A percentile compares a stretch with the other conserved stretches of the same genome.
Conservation (phyloP, 495 filamentous ascomycete species). For the Polyplosphaeria fusca region DNA sequence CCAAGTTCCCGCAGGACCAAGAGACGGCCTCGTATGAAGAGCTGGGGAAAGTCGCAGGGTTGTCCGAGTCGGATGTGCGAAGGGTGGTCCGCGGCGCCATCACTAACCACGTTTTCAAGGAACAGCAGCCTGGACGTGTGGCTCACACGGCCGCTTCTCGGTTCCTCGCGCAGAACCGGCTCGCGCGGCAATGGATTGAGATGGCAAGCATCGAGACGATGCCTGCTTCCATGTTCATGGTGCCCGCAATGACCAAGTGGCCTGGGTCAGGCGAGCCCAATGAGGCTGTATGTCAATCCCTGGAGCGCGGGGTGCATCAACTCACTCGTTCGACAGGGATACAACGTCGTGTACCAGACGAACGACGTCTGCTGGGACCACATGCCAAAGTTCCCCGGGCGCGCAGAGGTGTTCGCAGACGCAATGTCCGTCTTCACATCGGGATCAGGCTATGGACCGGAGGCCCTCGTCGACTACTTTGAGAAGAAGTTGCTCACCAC, state of each 20-base stretch:
- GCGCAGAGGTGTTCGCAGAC: conserved; percentile 1
- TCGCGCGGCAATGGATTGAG: background rate
- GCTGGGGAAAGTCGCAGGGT: background rate
- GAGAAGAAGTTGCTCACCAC: background rate
- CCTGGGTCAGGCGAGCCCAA: conserved; percentile 18
- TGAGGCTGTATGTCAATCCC: conserved; percentile 4
- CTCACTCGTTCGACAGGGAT: conserved; percentile 9
- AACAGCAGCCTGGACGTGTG: conserved; percentile 50
- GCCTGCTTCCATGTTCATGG: background rate
- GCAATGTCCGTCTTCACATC: conserved; percentile 15
- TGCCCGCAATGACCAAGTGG: conserved; percentile 11
- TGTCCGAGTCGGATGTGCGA: background rate
- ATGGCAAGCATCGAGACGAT: background rate
- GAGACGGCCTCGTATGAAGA: background rate
- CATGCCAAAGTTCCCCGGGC: conserved; percentile 5
- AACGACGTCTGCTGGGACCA: background rate
- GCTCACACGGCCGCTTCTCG: conserved; percentile 49
- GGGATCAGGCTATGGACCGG: background rate
- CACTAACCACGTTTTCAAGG: conserved; percentile 55
- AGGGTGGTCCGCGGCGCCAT: conserved; percentile 38
- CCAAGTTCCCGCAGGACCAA: background rate
- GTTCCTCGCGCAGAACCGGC: background rate
- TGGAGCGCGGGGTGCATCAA: background rate
- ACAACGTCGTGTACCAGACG: conserved; percentile 6
- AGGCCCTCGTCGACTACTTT: background rate